Percentiles rank a stretch among this genome's conserved stretches.
Conservation (phyloP, 345 rosid species). For the Corymbia maculata region DNA sequence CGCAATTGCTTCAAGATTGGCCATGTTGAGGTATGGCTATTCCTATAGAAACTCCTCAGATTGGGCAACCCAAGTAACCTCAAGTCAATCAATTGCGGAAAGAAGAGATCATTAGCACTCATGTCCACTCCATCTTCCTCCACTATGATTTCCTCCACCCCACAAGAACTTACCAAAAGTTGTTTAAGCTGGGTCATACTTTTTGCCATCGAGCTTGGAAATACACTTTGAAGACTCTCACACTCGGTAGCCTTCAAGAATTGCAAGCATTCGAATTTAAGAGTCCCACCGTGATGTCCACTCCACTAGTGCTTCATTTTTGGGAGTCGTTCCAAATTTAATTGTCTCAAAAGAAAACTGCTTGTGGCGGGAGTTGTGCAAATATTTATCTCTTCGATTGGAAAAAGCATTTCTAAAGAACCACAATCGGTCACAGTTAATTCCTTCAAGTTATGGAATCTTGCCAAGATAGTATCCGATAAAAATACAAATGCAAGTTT, state of each 20-base stretch:
- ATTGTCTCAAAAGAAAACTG: background rate
- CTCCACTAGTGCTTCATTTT: background rate
- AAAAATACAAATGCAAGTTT: too few species aligned
- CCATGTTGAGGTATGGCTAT: background rate
- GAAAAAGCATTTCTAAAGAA: too few species aligned
- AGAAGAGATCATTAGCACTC: background rate
- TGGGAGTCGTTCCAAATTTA: background rate
- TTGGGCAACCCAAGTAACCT: background rate
- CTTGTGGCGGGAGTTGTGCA: background rate
- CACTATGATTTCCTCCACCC: background rate
- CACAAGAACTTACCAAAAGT: fast-evolving
- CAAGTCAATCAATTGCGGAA: background rate
- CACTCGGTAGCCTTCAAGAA: fast-evolving
- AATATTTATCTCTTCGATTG: background rate
- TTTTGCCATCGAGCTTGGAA: background rate
- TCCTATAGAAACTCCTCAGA: background rate
- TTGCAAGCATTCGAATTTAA: background rate
- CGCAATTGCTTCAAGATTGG: too few species aligned
- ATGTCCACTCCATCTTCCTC: background rate
- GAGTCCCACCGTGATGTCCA: background rate
- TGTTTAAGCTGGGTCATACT: background rate
- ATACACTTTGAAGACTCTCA: background rate
- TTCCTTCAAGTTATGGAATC: too few species aligned
- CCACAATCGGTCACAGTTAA: background rate
- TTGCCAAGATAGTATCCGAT: background rate